Percentiles rank a stretch among this genome's conserved stretches.
Conservation (phyloP, 331 rosid species). For the Stylosanthes scabra region DNA sequence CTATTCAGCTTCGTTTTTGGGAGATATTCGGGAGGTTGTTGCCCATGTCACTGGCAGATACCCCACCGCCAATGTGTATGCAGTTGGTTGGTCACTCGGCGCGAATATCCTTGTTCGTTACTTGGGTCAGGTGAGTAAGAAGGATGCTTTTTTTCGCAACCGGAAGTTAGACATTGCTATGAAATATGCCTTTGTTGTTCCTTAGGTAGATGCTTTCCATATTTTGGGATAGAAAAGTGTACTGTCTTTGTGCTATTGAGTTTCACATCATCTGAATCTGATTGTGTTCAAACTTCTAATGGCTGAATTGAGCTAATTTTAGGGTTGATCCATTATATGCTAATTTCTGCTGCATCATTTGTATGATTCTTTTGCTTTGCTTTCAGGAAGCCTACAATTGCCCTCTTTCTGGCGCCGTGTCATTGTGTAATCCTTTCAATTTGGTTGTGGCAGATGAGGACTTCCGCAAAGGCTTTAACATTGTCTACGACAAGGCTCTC, state of each 20-base stretch:
- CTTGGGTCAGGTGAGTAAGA: slow-evolving; percentile 71
- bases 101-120: slow-evolving; percentile 93
- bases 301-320: slow-evolving; percentile 7
- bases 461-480: slow-evolving; percentile 88
- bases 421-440: slow-evolving; percentile 96
- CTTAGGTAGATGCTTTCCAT: not conserved
- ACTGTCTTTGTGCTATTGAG: not conserved
- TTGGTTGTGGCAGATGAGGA: slow-evolving; percentile 89
- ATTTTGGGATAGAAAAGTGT: not conserved
- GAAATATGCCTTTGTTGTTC: not conserved
- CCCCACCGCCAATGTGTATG: slow-evolving; percentile 81
- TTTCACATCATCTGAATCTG: not conserved
- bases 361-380: slow-evolving; percentile 32
- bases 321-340: slow-evolving; percentile 17
- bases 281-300: slow-evolving; percentile 8
- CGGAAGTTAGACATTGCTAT: not conserved
- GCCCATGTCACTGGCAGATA: slow-evolving; percentile 68
- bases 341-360: slow-evolving; percentile 28
- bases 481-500: slow-evolving; percentile 80
- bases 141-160: not conserved
- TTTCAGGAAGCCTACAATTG: slow-evolving; percentile 72
- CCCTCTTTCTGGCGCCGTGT: slow-evolving; percentile 93
- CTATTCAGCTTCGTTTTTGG: slow-evolving; percentile 94
- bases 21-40: slow-evolving; percentile 84
- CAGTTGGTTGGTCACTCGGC: slow-evolving; percentile 95